Conservation (phyloP, 345 rosid species). For the Noccaea caerulescens region DNA sequence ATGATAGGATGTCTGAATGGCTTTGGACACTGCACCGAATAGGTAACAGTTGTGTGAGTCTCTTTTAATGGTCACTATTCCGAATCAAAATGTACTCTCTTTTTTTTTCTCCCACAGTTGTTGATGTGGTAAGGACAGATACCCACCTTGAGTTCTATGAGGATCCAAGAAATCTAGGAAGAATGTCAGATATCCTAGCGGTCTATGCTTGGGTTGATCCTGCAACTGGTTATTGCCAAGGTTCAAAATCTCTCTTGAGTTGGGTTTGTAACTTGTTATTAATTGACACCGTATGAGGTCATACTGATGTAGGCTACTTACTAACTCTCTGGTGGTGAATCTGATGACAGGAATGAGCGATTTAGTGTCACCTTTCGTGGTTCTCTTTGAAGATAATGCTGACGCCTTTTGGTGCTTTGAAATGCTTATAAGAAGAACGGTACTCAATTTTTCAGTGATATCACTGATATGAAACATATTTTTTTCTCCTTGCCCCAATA, state of each 20-base stretch:
- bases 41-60: conserved; percentile 48
- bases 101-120: conserved; percentile 52
- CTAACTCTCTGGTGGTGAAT: conserved; percentile 24
- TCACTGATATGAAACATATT: conserved; percentile 11
- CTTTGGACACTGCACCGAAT: conserved; percentile 80
- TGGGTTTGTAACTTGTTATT: conserved; percentile 13
- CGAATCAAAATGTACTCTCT: conserved; percentile 10
- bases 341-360: conserved; percentile 77
- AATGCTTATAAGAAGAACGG: conserved; percentile 87
- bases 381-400: conserved; percentile 77
- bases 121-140: conserved; percentile 87
- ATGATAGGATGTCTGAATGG: conserved; percentile 72
- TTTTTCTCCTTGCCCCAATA: conserved; percentile 3
- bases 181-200: conserved; percentile 87
- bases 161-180: conserved; percentile 66
- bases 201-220: conserved; percentile 94
- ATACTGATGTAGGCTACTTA: conserved; percentile 2
- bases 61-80: neutral
- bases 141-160: conserved; percentile 76
- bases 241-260: conserved; percentile 40
- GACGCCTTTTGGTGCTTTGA: conserved; percentile 95
- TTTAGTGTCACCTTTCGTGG: conserved; percentile 76
- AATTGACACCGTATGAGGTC: neutral
- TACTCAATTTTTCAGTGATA: conserved; percentile 33
- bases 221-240: conserved; percentile 88